Base-by-base conservation (phyloP, 441 rosid species). In the Jatropha podagrica region DNA sequence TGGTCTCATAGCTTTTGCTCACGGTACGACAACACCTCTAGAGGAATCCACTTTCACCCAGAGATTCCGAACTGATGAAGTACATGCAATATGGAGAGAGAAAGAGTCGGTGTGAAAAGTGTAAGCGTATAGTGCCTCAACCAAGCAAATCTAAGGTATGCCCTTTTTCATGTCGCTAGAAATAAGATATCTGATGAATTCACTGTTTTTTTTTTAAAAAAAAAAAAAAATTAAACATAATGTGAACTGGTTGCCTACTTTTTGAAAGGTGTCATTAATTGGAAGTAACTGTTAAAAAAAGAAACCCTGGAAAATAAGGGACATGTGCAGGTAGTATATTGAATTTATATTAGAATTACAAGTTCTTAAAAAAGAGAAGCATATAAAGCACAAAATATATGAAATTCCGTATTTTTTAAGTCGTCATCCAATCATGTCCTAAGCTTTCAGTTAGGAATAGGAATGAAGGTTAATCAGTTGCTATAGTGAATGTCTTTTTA, bases 21-120 rank as follows among this genome's bases (percentile, higher is more conserved):
- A 91, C 2, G 97, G 97, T 27, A 62, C 32, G 26, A 74, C 89
- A 46, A 96, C 98, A 13, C 94, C 96, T 10, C 74, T 96, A 0
- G 93, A 91, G 86, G 98, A 96, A 38, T 83, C 97, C 0, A 96
- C 96, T 12, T 96, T 96, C 85, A 94, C 98, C 8, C 98, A 91
- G 78, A 78, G 98, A 77, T 96, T 93, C 69, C 83, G 99, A 3
- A 96, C 98, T 0, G 97, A 94, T 54, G 97, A 94, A 82, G 99
- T 96, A 77, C 94, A 89, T 1, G 98, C 97, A 0, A 83, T 93
- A 56, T 96, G 96, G 94, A 87, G 99, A 68, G 95, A 90, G 79
- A 90, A 89, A 76, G 83, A 86, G 56, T 58, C 72, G 0, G 65
- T 44, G 40, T 7, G 54, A 63, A 74, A 38, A 73, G 38, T 48